phyloP scores from a whole-genome alignment of 331 rosid species.

The Pyracantha coccinea region DNA sequence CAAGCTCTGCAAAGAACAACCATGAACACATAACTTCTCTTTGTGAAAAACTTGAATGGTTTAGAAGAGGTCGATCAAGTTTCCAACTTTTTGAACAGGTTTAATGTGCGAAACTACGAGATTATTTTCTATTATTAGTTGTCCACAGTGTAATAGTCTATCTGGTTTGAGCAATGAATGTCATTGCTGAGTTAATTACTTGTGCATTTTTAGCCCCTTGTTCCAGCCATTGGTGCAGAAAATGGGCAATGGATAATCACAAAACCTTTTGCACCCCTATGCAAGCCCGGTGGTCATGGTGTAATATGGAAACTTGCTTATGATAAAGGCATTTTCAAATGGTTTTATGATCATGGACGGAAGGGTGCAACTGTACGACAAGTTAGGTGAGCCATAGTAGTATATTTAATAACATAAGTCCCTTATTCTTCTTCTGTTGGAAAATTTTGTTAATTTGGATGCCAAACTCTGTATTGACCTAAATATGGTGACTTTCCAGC shows the following conservation, averaged over 20 bases:
- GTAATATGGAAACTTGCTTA: conserved; percentile 95
- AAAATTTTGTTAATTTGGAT: neutral
- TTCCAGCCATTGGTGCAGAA: conserved; percentile 79
- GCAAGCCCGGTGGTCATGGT: conserved; percentile 99
- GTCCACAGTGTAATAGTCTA: neutral
- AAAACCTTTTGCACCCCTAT: conserved; percentile 61
- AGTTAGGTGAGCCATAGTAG: conserved; percentile 60
- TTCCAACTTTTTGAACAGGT: conserved; percentile 98
- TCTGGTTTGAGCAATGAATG: conserved; percentile 13
- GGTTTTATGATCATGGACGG: conserved; percentile 84
- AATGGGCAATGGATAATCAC: conserved; percentile 88
- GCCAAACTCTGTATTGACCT: conserved; percentile 15
- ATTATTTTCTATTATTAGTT: neutral
- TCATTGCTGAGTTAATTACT: conserved; percentile 14
- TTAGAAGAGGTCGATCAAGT: conserved; percentile 94
- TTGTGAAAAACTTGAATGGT: conserved; percentile 84
- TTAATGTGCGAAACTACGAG: conserved; percentile 19
- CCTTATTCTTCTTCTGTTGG: conserved; percentile 5
- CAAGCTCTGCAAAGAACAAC: conserved; percentile 92
- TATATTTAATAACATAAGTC: conserved; percentile 6
- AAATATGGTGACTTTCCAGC: conserved; percentile 51
- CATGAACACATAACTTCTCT: conserved; percentile 58
- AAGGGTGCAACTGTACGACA: conserved; percentile 95
- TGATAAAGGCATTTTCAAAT: conserved; percentile 83
- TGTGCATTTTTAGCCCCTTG: conserved; percentile 80